Evolutionary conservation across 2,329 filamentous ascomycete species (phyloP), one percentile per base, ranked within the genome.

Genomic region (Pezicula radicicola): DNA sequence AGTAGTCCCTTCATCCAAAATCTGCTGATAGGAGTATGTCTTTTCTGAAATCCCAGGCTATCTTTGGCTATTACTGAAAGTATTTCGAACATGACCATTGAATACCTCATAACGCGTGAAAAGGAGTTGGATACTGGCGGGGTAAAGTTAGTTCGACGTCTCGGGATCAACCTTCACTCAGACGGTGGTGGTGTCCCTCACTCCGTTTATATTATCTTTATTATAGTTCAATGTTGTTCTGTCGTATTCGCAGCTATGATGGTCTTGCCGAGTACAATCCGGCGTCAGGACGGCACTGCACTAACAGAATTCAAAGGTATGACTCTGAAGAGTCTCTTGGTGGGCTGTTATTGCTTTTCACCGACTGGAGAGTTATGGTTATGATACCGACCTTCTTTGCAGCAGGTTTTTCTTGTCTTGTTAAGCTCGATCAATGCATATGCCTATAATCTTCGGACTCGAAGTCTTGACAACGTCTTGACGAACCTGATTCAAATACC

Each of bases 41-140:
- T 56, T 36, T 53, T 55, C 53, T 56, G 49, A 30, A 41, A 46
- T n/a, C 48, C 50, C 19, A 50, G 55, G n/a, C 49, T 57, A 35
- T 57, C 54, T 16, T 46, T 54, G n/a, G 55, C 55, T 18, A 35
- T 57, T 13, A 46, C 49, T 40, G 25, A 3, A 25, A 25, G 25
- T 25, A 25, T 25, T 25, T 25, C 6, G 25, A 25, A 25, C 25
- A 25, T 25, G 25, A 25, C 6, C 4, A 25, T 25, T 25, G 25
- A 25, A 25, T 25, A 6, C 25, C 25, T 25, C 6, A 25, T 25
- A 25, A 25, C 6, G 6, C 4, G 25, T 7, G 25, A 25, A 5
- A 25, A 25, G 25, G 55, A 54, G 7, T 50, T 57, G 18, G 54
- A 54, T n/a, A 54, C 54, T 8, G 55, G 55, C 16, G 55, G 54